Base-by-base conservation (phyloP, 2,329 filamentous ascomycete species). In the Talaromyces sp. region DNA sequence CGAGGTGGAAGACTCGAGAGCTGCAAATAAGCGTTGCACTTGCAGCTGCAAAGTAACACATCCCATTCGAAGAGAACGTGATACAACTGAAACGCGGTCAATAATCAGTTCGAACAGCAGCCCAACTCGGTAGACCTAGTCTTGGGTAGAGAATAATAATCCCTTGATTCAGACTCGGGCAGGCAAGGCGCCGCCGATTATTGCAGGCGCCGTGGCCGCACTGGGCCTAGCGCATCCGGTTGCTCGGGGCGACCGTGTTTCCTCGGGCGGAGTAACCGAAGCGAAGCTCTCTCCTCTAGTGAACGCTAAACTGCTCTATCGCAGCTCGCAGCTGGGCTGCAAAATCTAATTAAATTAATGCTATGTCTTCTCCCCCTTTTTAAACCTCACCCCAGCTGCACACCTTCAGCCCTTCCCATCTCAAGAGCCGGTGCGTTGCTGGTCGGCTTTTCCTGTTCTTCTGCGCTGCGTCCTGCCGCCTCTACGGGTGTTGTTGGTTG, bases 401-500 rank as follows among this genome's bases (percentile, higher is more conserved):
- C 35, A 21, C 35, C 7, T 57, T n/a, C 19, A 17, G 35, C 41
- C 53, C 29, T 12, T 50, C 8, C 48, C 60, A 38, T 38, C 59
- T 55, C 54, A 54, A 58, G 59, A 41, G 41, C 59, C 56, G 21
- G 43, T 24, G 51, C 53, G 59, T 61, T 58, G 59, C 54, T 60
- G 54, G 41, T 38, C 57, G 57, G 50, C 32, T 54, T n/a, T 17
- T 17, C 2, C 7, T 46, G 38, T 59, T 55, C 26, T 43, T 50
- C 57, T 54, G 57, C 27, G 53, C 51, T 41, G 59, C 50, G 43
- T 48, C 46, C 46, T 54, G 24, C 54, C 50, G 19, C 48, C 54
- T 27, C 38, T 54, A 43, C 19, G 26, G 35, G 10, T 31, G 17
- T 21, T 31, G 17, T 21, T 31, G 3, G n/a, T 32, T 46, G 57